Conservation (phyloP, 83 land plant genomes). For the Picea abies region DNA sequence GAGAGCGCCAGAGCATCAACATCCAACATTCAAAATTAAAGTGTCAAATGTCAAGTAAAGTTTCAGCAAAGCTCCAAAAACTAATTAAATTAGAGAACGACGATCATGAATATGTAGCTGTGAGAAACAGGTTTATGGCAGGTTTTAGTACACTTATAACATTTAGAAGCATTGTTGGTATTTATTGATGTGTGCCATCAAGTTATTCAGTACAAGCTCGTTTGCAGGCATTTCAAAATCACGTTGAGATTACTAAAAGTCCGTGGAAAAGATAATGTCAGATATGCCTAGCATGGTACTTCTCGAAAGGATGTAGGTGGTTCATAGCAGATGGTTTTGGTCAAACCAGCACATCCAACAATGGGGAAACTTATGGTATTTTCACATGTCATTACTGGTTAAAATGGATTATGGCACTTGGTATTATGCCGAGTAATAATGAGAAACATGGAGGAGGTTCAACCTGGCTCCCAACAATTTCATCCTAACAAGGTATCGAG, state of each 20-base stretch:
- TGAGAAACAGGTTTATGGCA: constrained; percentile 29
- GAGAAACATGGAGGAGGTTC: constrained; percentile 60
- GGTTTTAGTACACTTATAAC: constrained; percentile 26
- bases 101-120: constrained; percentile 11
- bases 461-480: constrained; percentile 44
- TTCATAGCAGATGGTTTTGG: constrained; percentile 36
- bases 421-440: constrained; percentile 55
- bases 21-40: too few relatives aligned
- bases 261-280: constrained; percentile 68
- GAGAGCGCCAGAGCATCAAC: too few relatives aligned
- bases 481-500: constrained; percentile 75
- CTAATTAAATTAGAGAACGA: too few relatives aligned
- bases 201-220: constrained; percentile 21
- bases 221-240: constrained; percentile 43
- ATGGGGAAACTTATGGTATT: constrained; percentile 38
- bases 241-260: constrained; percentile 36
- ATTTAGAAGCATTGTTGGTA: constrained; percentile 30
- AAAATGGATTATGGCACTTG: constrained; percentile 24
- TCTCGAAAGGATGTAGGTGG: constrained; percentile 34
- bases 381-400: constrained; percentile 32
- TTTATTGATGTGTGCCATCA: constrained; percentile 1
- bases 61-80: too few relatives aligned
- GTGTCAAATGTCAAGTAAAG: too few relatives aligned
- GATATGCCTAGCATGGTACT: constrained; percentile 59
- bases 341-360: constrained; percentile 2